These are phyloP conservation scores for Psilocybe cubensis DNA, from an alignment of 768 basidiomycete genomes.

Conservation along the genomic window DNA sequence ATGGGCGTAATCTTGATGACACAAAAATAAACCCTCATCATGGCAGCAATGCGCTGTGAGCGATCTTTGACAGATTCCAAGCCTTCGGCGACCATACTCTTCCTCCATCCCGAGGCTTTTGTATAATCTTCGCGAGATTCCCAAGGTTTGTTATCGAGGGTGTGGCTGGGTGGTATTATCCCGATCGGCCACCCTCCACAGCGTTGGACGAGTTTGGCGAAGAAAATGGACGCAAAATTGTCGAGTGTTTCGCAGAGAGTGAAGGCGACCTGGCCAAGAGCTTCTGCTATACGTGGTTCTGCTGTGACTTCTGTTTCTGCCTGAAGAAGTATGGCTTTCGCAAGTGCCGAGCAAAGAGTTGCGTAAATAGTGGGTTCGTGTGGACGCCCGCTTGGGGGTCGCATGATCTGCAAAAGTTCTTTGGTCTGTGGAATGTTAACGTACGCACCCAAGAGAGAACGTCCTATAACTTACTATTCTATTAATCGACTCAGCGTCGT, in stretches of 20 bases:
- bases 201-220: constrained; percentile 83
- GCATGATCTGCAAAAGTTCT: constrained; percentile 40
- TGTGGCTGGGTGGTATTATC: constrained; percentile 52
- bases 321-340: constrained; percentile 88
- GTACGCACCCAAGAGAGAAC: constrained; percentile 5
- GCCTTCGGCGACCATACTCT: constrained; percentile 36
- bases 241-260: constrained; percentile 63
- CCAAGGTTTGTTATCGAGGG: constrained; percentile 55
- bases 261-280: constrained; percentile 78
- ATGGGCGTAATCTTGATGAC: constrained; percentile 54
- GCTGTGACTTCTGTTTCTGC: constrained; percentile 93
- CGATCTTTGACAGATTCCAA: constrained; percentile 67
- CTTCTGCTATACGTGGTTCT: constrained; percentile 81
- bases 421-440: constrained; percentile 32
- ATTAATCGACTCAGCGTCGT: constrained; percentile 60
- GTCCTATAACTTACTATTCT: constrained; percentile 59
- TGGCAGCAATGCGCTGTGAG: constrained; percentile 68
- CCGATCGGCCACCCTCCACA: constrained; percentile 91
- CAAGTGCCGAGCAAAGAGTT: constrained; percentile 83
- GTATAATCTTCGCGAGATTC: constrained; percentile 35
- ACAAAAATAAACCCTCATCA: constrained; percentile 87
- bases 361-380: constrained; percentile 56
- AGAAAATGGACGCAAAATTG: constrained; percentile 76
- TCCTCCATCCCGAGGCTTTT: constrained; percentile 63
- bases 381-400: constrained; percentile 29